Percentiles rank a stretch among this genome's conserved stretches.
Conservation (phyloP, 495 filamentous ascomycete species). For the Neurospora terricola region DNA sequence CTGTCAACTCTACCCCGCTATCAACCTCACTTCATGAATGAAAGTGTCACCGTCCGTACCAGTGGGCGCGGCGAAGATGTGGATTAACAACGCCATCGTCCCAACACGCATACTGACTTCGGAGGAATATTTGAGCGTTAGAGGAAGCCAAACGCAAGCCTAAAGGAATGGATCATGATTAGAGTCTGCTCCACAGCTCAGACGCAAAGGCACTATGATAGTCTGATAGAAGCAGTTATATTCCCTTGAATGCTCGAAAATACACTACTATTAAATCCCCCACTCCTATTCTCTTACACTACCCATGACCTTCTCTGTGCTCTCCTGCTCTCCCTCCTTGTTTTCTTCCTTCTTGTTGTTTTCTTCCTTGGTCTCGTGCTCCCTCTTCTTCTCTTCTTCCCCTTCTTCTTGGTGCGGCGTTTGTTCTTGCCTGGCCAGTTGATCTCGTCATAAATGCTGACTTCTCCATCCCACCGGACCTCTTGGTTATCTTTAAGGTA, state of each 20-base stretch:
- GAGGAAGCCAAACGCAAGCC: neutral
- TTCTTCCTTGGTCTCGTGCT: neutral
- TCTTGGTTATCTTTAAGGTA: too few relatives aligned
- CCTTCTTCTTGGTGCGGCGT: neutral
- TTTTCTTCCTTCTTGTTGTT: neutral
- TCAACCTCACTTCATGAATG: neutral
- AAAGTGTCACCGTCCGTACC: neutral
- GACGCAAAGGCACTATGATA: neutral
- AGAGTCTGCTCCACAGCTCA: neutral
- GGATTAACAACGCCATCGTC: neutral
- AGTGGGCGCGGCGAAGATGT: neutral
- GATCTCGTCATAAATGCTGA: neutral
- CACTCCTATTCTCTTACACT: neutral
- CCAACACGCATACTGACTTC: neutral
- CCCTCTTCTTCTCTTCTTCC: neutral
- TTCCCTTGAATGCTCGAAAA: neutral
- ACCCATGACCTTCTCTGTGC: neutral
- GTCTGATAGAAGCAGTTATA: neutral
- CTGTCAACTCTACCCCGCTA: neutral
- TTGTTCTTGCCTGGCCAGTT: neutral
- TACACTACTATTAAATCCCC: neutral
- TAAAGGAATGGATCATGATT: neutral
- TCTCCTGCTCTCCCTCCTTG: neutral
- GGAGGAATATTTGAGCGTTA: rapidly evolving
- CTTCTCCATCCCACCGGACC: too few relatives aligned